Percentiles rank a stretch among this genome's conserved stretches.
Conservation (phyloP, 345 rosid genomes). For the Eucalyptus coolabah region DNA sequence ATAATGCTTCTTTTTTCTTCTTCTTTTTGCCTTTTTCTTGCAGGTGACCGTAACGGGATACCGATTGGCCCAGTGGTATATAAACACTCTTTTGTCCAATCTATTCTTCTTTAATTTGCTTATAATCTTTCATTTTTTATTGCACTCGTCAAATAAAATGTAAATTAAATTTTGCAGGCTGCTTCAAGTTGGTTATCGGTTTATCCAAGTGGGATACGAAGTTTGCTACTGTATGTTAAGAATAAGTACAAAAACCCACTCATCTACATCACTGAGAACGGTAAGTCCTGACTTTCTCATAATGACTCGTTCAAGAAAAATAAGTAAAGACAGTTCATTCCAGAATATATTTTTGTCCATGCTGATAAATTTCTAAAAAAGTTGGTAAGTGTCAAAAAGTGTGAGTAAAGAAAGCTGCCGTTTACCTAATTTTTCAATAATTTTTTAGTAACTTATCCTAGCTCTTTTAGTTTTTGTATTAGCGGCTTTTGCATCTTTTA, state of each 20-base stretch:
- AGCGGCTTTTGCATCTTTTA: not conserved
- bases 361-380: not conserved
- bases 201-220: not conserved
- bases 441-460: not conserved
- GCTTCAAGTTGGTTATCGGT: not conserved
- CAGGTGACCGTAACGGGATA: slow-evolving; percentile 4
- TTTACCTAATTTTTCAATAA: not conserved
- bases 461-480: not conserved
- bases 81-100: no score
- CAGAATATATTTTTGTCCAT: not conserved
- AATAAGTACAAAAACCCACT: not conserved
- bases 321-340: not conserved
- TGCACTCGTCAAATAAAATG: not conserved
- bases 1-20: not conserved
- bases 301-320: not conserved
- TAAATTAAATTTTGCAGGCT: not conserved
- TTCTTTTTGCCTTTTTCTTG: not conserved
- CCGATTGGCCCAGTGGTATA: slow-evolving; percentile 2
- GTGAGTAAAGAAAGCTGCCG: not conserved
- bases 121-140: not conserved
- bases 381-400: not conserved
- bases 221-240: not conserved
- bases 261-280: slow-evolving; percentile 3
- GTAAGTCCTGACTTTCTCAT: not conserved
- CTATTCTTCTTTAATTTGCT: not conserved